These are phyloP conservation scores for Suhomyces panamericanus DNA, from an alignment of 1,139 yeast species.

Conservation along the genomic window DNA sequence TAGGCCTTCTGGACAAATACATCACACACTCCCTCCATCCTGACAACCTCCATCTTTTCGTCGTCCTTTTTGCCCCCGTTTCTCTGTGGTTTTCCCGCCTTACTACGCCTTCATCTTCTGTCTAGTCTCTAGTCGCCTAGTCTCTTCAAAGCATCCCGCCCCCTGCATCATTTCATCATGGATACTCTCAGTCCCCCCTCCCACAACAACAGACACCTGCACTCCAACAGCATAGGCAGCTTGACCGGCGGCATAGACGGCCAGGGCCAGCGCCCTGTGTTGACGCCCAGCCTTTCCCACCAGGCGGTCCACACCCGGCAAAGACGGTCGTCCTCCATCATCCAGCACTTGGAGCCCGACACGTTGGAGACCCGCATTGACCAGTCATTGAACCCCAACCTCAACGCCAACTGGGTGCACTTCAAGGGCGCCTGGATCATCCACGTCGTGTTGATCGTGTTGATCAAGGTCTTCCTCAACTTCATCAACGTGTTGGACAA, in stretches of 20 bases:
- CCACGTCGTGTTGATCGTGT: constrained; percentile 77
- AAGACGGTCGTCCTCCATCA: constrained; percentile 52
- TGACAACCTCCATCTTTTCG: too few species aligned
- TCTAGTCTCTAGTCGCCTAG: not conserved
- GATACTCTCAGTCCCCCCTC: constrained; percentile 10
- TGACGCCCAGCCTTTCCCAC: constrained; percentile 33
- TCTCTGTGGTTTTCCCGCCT: not conserved
- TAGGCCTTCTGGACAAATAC: not conserved
- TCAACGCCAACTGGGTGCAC: constrained; percentile 96
- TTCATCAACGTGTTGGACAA: constrained; percentile 67
- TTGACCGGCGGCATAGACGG: constrained; percentile 17
- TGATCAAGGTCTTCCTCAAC: constrained; percentile 75
- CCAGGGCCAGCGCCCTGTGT: constrained; percentile 12
- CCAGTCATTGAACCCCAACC: constrained; percentile 83
- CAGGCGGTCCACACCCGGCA: constrained; percentile 34
- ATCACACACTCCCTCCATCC: too few species aligned
- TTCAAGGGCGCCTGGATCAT: constrained; percentile 95
- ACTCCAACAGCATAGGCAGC: constrained; percentile 23
- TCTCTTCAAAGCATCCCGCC: not conserved
- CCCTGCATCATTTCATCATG: constrained; percentile 6
- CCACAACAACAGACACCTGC: constrained; percentile 13
- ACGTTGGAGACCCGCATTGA: constrained; percentile 90
- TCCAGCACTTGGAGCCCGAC: constrained; percentile 91
- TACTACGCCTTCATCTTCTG: not conserved
- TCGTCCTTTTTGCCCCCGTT: not conserved